A percentile compares a stretch with the other conserved stretches of the same genome.
These are phyloP conservation scores for Gonium pectorale DNA, from an alignment of 139 green algal species.

Conservation along the genomic window DNA sequence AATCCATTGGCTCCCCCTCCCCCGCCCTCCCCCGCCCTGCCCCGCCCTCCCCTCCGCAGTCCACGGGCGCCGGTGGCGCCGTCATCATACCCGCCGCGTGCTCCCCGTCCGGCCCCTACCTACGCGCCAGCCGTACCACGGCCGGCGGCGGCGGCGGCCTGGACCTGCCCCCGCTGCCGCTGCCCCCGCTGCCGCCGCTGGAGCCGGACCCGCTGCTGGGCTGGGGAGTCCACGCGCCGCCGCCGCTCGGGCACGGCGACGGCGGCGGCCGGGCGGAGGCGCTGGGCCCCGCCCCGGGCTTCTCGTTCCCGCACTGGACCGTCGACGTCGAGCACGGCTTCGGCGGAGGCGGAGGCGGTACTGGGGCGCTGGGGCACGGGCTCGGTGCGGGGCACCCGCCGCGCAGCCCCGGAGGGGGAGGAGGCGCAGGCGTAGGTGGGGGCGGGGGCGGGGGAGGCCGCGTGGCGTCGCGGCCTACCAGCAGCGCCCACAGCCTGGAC, in stretches of 20 bases:
- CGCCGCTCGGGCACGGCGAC: too few species aligned
- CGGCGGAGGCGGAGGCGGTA: too few species aligned
- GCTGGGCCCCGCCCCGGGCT: too few species aligned
- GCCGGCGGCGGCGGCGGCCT: slow-evolving; percentile 4
- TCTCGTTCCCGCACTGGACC: too few species aligned
- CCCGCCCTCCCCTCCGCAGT: too few species aligned
- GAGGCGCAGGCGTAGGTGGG: not conserved
- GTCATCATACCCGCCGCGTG: not conserved
- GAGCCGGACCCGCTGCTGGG: not conserved
- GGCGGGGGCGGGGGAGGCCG: not conserved
- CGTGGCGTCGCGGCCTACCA: not conserved
- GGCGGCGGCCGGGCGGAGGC: too few species aligned
- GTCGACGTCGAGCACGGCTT: too few species aligned
- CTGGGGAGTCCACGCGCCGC: not conserved
- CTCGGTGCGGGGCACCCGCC: too few species aligned
- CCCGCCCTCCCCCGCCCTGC: too few species aligned
- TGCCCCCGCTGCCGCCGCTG: slow-evolving; percentile 18
- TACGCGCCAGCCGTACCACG: not conserved
- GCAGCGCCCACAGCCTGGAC: slow-evolving; percentile 7
- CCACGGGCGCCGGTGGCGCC: not conserved
- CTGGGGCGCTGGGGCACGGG: too few species aligned
- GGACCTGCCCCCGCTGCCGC: too few species aligned
- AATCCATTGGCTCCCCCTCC: not conserved
- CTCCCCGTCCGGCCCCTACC: not conserved
- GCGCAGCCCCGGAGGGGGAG: not conserved